Evolutionary conservation across 306 rosid genomes (phyloP), one percentile per base, ranked within the genome.

Genomic region (Dryas drummondii): DNA sequence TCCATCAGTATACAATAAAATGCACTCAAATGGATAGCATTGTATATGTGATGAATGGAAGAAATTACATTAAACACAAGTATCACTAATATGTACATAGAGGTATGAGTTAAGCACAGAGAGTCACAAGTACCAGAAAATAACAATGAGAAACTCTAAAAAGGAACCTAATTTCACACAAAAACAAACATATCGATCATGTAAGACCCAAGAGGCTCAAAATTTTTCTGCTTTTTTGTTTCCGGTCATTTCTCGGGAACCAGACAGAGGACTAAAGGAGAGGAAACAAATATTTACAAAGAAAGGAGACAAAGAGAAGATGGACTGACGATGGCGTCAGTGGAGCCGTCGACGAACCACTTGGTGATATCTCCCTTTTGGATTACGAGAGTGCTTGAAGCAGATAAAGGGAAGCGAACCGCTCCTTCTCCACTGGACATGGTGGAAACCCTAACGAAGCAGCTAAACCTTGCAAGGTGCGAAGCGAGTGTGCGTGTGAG

Each of bases 331-430:
- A 91, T 86, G 81, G 98, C 98, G 72, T 91, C 97, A 41, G 97
- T 82, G 66, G 88, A 79, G 70, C 90, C 88, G 53, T 91, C 82
- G 76, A 91, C 68, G 80, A 81, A 91, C 98, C 98, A 94, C 76
- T 86, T 73, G 19, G 98, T 90, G 82, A 94, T 85, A 70, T 94
- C 98, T 2, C 98, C 98, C 82, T 67, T 86, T 82, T 91, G 94
- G 76, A 94, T 88, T 72, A 90, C 85, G 80, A 92, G 82, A 54
- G 87, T 68, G 67, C 68, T 76, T 11, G 89, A 76, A 6, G 87
- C 63, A 63, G 97, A 88, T 51, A 94, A 53, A 7, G 90, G 89
- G 64, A 91, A 88, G 27, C 91, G 96, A 78, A 80, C 79, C 3
- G 66, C 79, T 16, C 89, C 88, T 42, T 68, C 84, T 11, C 79